Percentiles rank a stretch among this genome's conserved stretches.
phyloP scores from a whole-genome alignment of 1,284 basidiomycete species.

The Leccinum griseonigrum region DNA sequence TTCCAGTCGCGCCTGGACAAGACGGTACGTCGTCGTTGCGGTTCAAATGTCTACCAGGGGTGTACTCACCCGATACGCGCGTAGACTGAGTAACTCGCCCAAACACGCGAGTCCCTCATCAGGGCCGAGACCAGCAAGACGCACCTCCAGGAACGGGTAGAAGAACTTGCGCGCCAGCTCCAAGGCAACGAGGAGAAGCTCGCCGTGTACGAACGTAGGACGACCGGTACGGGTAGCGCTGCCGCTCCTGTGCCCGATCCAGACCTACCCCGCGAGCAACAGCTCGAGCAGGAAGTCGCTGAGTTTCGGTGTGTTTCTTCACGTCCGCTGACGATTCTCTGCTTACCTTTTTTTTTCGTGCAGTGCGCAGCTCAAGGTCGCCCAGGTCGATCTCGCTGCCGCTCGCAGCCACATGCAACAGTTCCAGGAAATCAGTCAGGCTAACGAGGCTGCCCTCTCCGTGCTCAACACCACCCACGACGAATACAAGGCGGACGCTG shows the following conservation, averaged over 20 bases:
- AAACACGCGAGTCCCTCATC: slow-evolving; percentile 70
- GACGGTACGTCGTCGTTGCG: slow-evolving; percentile 47
- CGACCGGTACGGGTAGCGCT: slow-evolving; percentile 31
- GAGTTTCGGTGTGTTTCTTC: slow-evolving; percentile 62
- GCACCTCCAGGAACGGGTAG: slow-evolving; percentile 76
- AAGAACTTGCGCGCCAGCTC: slow-evolving; percentile 68
- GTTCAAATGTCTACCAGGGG: not conserved
- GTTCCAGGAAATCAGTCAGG: slow-evolving; percentile 81
- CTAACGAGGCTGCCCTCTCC: slow-evolving; percentile 74
- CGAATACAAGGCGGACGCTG: slow-evolving; percentile 71
- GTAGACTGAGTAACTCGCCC: slow-evolving; percentile 64
- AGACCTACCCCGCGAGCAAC: slow-evolving; percentile 66
- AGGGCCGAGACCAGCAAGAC: slow-evolving; percentile 78
- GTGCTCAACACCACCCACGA: slow-evolving; percentile 73
- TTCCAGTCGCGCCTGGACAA: slow-evolving; percentile 74
- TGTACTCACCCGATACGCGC: slow-evolving; percentile 12
- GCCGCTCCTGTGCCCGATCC: slow-evolving; percentile 37
- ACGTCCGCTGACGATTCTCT: not conserved
- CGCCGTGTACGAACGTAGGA: slow-evolving; percentile 79
- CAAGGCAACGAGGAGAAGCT: slow-evolving; percentile 82
- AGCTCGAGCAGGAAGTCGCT: slow-evolving; percentile 82
- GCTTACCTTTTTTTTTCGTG: not conserved
- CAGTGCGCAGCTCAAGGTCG: slow-evolving; percentile 71
- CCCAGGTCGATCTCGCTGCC: slow-evolving; percentile 70
- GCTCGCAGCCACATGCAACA: slow-evolving; percentile 75